Evolutionary conservation across 345 rosid species (phyloP).

Genomic region (Psidium guajava): DNA sequence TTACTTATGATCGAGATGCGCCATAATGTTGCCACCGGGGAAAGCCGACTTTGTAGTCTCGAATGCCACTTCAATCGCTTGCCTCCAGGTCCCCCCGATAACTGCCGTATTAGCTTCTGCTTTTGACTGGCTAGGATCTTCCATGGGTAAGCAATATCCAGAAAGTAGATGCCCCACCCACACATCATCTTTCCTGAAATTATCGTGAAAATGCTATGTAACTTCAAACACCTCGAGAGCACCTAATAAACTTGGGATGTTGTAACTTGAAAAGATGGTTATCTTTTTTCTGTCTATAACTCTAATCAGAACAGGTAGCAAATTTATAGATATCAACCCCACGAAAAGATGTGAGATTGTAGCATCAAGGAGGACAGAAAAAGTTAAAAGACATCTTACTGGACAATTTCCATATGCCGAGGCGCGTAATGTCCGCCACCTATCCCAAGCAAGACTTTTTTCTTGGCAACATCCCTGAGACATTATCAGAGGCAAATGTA

Average conservation of each 20-base stretch:
- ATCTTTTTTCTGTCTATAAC: background rate
- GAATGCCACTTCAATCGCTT: slow-evolving; percentile 60
- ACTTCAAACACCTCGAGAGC: background rate
- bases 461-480: slow-evolving; percentile 38
- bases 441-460: slow-evolving; percentile 71
- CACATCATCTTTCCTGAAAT: slow-evolving; percentile 58
- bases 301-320: background rate
- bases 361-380: background rate
- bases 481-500: background rate
- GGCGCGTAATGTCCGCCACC: slow-evolving; percentile 97
- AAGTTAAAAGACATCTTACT: slow-evolving; percentile 30
- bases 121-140: slow-evolving; percentile 45
- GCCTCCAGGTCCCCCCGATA: slow-evolving; percentile 74
- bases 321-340: background rate
- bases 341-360: background rate
- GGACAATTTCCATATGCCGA: slow-evolving; percentile 74
- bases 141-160: slow-evolving; percentile 80
- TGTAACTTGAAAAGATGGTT: background rate
- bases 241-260: background rate
- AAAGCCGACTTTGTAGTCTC: slow-evolving; percentile 79
- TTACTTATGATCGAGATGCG: slow-evolving; percentile 95
- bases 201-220: background rate
- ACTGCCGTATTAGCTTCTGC: slow-evolving; percentile 13
- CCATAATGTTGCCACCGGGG: slow-evolving; percentile 76
- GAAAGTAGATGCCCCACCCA: slow-evolving; percentile 93